Conservation (phyloP, 805 yeast species). For the Lipomyces kockii region DNA sequence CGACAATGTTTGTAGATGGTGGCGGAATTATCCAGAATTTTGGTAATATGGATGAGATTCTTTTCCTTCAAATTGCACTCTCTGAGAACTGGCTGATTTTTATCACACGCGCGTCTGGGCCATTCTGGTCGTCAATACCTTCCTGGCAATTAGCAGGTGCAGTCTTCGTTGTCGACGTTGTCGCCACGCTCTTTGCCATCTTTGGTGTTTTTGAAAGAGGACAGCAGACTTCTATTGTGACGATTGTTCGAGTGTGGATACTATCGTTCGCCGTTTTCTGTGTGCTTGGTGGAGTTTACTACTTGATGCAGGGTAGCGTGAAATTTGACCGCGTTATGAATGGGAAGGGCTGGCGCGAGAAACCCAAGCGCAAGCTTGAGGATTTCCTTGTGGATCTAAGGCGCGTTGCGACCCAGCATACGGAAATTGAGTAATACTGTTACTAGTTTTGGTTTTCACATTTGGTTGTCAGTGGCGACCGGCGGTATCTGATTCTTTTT, state of each 20-base stretch:
- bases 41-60: constrained; percentile 90
- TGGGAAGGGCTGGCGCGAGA: constrained; percentile 53
- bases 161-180: constrained; percentile 83
- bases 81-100: constrained; percentile 98
- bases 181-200: constrained; percentile 88
- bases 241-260: constrained; percentile 92
- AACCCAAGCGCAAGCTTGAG: constrained; percentile 55
- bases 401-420: constrained; percentile 67
- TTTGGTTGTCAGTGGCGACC: no score
- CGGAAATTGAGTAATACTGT: constrained; percentile 51
- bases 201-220: constrained; percentile 98
- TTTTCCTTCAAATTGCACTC: constrained; percentile 90
- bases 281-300: constrained; percentile 94
- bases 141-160: constrained; percentile 98
- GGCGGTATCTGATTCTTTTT: no score
- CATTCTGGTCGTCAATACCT: constrained; percentile 96
- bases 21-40: constrained; percentile 81
- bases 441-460: constrained; percentile 18
- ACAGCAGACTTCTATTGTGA: constrained; percentile 88
- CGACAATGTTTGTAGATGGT: constrained; percentile 80
- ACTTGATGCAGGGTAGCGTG: constrained; percentile 71
- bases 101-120: constrained; percentile 96
- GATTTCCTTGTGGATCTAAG: constrained; percentile 67
- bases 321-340: constrained; percentile 61
- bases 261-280: constrained; percentile 98